A percentile compares a stretch with the other conserved stretches of the same genome.
These are phyloP conservation scores for Mucor plumbeus DNA, from an alignment of 371 early-diverging fungal species.

Conservation along the genomic window DNA sequence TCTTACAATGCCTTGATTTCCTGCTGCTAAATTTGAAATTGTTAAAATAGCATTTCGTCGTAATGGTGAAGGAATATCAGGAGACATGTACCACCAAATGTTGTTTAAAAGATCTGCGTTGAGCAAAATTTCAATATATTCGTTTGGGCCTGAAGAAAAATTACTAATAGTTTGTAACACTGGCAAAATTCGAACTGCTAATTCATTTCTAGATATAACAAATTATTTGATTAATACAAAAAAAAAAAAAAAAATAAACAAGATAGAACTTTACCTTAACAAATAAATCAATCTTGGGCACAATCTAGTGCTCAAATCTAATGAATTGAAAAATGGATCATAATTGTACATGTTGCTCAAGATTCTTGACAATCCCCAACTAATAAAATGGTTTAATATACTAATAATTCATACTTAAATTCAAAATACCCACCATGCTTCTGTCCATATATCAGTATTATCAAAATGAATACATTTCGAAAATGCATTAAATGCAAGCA, in stretches of 20 bases:
- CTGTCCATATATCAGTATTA: constrained; percentile 40
- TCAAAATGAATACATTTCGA: constrained; percentile 40
- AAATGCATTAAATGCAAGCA: constrained; percentile 43
- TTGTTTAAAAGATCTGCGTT: constrained; percentile 44
- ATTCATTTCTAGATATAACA: constrained; percentile 1
- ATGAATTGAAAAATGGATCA: constrained; percentile 18
- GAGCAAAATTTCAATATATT: constrained; percentile 41
- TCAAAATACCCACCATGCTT: constrained; percentile 46
- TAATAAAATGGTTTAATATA: constrained; percentile 7
- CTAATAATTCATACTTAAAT: not conserved
- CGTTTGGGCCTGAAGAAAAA: constrained; percentile 52
- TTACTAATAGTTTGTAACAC: constrained; percentile 47
- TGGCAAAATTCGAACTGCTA: not conserved
- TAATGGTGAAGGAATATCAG: constrained; percentile 21
- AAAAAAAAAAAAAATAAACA: not conserved
- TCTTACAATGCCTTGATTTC: constrained; percentile 39
- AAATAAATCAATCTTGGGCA: constrained; percentile 21
- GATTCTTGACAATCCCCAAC: constrained; percentile 56
- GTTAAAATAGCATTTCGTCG: constrained; percentile 50
- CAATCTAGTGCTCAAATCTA: constrained; percentile 11
- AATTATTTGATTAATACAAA: not conserved
- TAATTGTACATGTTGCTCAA: constrained; percentile 46
- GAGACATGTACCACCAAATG: constrained; percentile 20
- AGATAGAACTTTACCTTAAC: constrained; percentile 27
- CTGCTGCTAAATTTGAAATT: constrained; percentile 50